Percentiles rank a stretch among this genome's conserved stretches.
These are phyloP conservation scores for Lipomyces starkeyi DNA, from an alignment of 805 yeast species.

Conservation along the genomic window DNA sequence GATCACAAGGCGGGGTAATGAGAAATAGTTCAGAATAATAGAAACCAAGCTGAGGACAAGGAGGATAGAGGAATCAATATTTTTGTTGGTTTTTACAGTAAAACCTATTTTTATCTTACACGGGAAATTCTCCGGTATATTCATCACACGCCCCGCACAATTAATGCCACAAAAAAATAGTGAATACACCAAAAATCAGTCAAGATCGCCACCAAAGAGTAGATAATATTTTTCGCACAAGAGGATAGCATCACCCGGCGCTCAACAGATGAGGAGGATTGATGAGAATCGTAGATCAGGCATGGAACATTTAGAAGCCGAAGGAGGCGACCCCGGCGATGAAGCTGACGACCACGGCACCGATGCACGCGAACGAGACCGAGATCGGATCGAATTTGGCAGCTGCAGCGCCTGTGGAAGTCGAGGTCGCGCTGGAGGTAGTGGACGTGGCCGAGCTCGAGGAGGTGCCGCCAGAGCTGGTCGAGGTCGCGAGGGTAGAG, in stretches of 20 bases:
- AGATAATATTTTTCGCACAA: too few species aligned
- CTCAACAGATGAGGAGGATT: neutral
- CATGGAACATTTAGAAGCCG: neutral
- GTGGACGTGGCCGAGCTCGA: constrained; percentile 19
- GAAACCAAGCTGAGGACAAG: neutral
- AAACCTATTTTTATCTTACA: neutral
- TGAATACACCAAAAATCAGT: neutral
- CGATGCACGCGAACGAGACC: constrained; percentile 13
- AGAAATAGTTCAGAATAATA: neutral
- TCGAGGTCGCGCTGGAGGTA: neutral
- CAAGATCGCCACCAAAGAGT: neutral
- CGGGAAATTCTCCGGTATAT: neutral
- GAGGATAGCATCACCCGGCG: neutral
- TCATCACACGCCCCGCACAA: neutral
- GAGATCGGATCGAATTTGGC: constrained; percentile 7
- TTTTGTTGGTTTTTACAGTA: neutral
- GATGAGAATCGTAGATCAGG: neutral
- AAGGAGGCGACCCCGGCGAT: constrained; percentile 23
- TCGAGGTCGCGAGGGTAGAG: constrained; percentile 3
- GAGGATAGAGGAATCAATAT: neutral
- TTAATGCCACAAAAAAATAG: neutral
- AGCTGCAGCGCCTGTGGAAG: constrained; percentile 3
- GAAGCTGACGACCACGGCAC: constrained; percentile 25
- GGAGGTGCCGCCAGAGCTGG: constrained; percentile 9
- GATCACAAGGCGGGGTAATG: too few species aligned